phyloP scores from a whole-genome alignment of 2,329 filamentous ascomycete species.

The Ambrosiella cleistominuta region DNA sequence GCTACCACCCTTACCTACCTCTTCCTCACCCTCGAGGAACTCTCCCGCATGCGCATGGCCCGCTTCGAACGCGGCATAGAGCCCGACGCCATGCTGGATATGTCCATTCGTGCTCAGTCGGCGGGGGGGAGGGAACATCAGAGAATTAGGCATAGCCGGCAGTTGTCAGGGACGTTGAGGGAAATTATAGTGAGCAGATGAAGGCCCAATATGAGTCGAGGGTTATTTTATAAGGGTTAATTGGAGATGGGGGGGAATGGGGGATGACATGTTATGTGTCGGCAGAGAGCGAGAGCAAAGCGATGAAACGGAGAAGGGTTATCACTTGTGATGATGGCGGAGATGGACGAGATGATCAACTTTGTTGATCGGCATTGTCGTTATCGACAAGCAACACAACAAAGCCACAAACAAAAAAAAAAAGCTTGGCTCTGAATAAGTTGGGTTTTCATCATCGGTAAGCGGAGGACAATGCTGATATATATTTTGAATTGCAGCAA shows the following conservation, averaged over 20 bases:
- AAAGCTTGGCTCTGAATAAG: too few species aligned
- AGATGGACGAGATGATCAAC: too few species aligned
- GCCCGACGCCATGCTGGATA: neutral
- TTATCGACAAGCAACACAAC: too few species aligned
- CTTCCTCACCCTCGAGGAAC: slow-evolving; percentile 6
- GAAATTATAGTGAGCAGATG: neutral
- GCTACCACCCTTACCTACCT: slow-evolving; percentile 2
- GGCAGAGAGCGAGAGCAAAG: neutral
- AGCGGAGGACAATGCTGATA: too few species aligned
- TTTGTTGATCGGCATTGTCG: too few species aligned
- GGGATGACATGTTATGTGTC: neutral
- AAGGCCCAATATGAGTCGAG: neutral
- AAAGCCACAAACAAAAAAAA: too few species aligned
- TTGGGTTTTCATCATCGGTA: too few species aligned
- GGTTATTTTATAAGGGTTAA: neutral
- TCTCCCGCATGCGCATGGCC: neutral
- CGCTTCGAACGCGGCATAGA: neutral
- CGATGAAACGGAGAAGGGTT: too few species aligned
- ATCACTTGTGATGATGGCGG: too few species aligned
- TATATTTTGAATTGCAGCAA: neutral
- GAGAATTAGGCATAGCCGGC: neutral
- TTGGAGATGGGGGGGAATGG: neutral
- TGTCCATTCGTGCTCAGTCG: slow-evolving; percentile 1
- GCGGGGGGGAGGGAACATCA: neutral
- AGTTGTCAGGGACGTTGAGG: neutral